Evolutionary conservation across 2,329 filamentous ascomycete species (phyloP).

Genomic region (Colletotrichum gigasporum): DNA sequence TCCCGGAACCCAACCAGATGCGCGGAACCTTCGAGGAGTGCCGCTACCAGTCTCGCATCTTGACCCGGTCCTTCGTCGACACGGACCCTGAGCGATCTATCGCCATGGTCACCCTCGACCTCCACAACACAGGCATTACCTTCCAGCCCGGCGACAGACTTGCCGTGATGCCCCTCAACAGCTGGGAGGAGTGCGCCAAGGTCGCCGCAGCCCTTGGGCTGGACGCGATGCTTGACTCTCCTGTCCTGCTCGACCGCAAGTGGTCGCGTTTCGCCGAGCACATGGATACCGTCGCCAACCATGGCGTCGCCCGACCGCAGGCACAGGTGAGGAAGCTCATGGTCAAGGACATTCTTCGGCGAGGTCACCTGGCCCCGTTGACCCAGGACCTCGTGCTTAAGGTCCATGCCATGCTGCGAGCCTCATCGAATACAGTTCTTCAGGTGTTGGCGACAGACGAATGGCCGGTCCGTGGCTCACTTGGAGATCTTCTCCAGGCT

Average conservation of each 20-base stretch:
- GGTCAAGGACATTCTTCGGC: slow-evolving; percentile 58
- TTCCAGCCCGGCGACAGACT: slow-evolving; percentile 63
- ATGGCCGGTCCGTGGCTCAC: slow-evolving; percentile 60
- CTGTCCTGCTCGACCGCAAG: slow-evolving; percentile 46
- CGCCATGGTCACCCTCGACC: slow-evolving; percentile 59
- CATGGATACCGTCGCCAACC: slow-evolving; percentile 48
- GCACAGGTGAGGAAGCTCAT: slow-evolving; percentile 43
- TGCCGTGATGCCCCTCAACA: slow-evolving; percentile 64
- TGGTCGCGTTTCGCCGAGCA: slow-evolving; percentile 61
- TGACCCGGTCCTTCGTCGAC: slow-evolving; percentile 56
- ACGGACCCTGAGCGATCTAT: slow-evolving; percentile 55
- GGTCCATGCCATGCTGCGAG: slow-evolving; percentile 56
- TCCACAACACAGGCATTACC: slow-evolving; percentile 62
- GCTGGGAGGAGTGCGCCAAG: slow-evolving; percentile 64
- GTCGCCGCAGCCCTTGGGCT: slow-evolving; percentile 61
- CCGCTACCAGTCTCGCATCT: slow-evolving; percentile 56
- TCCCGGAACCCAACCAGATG: slow-evolving; percentile 62
- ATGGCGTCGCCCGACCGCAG: slow-evolving; percentile 33
- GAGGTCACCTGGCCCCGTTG: slow-evolving; percentile 61
- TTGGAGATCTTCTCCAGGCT: slow-evolving; percentile 60
- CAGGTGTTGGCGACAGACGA: slow-evolving; percentile 58
- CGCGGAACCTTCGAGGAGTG: slow-evolving; percentile 64
- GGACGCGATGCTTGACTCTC: slow-evolving; percentile 54
- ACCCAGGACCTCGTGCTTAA: slow-evolving; percentile 61
- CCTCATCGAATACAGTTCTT: slow-evolving; percentile 59